Evolutionary conservation across 139 green algal genomes (phyloP), one percentile per base, ranked within the genome.

Genomic region (Astrephomene gubernaculifera): DNA sequence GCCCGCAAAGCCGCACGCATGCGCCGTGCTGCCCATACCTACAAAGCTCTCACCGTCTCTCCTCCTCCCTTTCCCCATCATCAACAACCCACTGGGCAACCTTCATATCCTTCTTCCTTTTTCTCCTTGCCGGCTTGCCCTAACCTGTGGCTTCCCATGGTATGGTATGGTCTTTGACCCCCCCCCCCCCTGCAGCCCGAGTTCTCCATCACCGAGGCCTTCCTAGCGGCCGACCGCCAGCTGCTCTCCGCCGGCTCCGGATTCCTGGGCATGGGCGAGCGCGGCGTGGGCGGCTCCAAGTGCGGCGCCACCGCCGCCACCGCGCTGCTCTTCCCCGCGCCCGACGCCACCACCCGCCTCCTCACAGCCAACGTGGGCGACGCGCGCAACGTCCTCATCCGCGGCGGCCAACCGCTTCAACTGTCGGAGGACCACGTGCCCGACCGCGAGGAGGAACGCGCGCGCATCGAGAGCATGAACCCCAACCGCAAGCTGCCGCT

Each of bases 401-500:
- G 76, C 1, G 75, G 21, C 44, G 63, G 73, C 21, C 85, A 93
- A 75, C 79, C 92, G 2, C 22, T 97, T 7, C 93, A 98, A 90
- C 94, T 99, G 8, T 94, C 31, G 24, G 65, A 86, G 53, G 69
- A 87, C 38, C 81, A 87, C 69, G 81, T 87, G 21, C 81, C 70
- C 2, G 81, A 87, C 52, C 81, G 89, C 43, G 94, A 96, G 86
- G 81, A 82, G 29, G 96, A 98, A 90, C 91, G 95, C 21, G 84
- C 88, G 57, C 93, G 97, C 76, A 99, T 99, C 75, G 97, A 99
- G 94, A 1, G 27, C 12, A 91, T 92, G 39, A 99, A 99, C 90
- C 97, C 97, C 36, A 99, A 98, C 92, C 96, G 95, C 44, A 96
- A 94, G 71, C 92, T 96, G 90, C 94, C 96, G 21, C 89, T 99